Evolutionary conservation across 1,139 yeast genomes (phyloP), one percentile per base, ranked within the genome.

Genomic region (Debaryomyces fabryi): DNA sequence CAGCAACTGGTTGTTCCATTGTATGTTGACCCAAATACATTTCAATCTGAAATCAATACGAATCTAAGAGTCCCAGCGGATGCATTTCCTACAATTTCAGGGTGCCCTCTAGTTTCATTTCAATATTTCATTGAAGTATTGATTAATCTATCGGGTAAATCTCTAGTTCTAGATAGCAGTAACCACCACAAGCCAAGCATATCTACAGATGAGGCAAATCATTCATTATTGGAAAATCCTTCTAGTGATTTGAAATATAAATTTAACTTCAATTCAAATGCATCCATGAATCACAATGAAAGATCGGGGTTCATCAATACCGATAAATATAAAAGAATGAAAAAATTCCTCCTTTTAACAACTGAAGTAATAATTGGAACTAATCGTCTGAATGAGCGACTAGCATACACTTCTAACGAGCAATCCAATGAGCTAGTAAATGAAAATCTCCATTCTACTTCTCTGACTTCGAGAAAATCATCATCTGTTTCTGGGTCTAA

Each of bases 101-200:
- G 88, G 1, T 82, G 89, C 51, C 85, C 85, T 1, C 70, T 86
- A 44, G 90, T 90, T 4, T 80, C 91, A 2, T 91, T 91, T 65
- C 95, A 88, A 59, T 91, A 91, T 63, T 88, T 87, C 60, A 73
- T 91, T 15, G 97, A 91, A 62, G 93, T 87, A 1, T 76, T 90
- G 49, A 82, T 88, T 21, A 91, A 90, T 59, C 68, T 91, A 39
- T 72, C 78, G 2, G 81, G 81, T 2, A 75, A 73, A 54, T 58
- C 76, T 2, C 59, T 73, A 3, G 51, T 59, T 8, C 49, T 71
- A 6, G 76, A 71, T 38, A 75, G 76, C 41, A 73, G 68, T 39
- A 57, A 65, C 8, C 52, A 47, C 35, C 53, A 29, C 49, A 38
- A 39, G 2, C 37, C 33, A 10, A 33, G 33, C 6, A 30, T 35